These are phyloP conservation scores for Cadophora sp. DNA, from an alignment of 2,329 filamentous ascomycete genomes.

Conservation along the genomic window DNA sequence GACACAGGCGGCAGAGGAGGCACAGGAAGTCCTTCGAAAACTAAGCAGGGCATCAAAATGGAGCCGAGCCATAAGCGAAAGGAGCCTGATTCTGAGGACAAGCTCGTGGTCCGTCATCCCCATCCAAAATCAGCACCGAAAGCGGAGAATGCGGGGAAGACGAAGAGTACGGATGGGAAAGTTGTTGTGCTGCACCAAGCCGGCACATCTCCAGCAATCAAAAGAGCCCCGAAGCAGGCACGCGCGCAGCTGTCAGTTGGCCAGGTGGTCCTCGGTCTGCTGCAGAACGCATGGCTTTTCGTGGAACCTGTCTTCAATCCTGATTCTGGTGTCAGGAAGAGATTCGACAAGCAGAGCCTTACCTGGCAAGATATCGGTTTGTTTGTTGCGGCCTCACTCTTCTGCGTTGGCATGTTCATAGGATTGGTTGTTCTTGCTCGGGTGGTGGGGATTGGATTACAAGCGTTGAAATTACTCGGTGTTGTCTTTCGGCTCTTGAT, in stretches of 20 bases:
- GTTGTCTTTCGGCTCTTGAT: slow-evolving; percentile 21
- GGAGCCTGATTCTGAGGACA: slow-evolving; percentile 13
- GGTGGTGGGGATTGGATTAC: slow-evolving; percentile 23
- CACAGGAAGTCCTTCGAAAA: slow-evolving; percentile 33
- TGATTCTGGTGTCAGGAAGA: slow-evolving; percentile 29
- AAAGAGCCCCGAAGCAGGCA: slow-evolving; percentile 18
- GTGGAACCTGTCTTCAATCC: slow-evolving; percentile 50
- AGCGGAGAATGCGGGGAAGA: slow-evolving; percentile 22
- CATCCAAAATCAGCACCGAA: slow-evolving; percentile 17
- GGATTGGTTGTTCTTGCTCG: slow-evolving; percentile 24
- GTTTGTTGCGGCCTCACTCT: slow-evolving; percentile 41
- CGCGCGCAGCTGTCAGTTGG: slow-evolving; percentile 18
- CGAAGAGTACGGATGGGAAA: slow-evolving; percentile 13
- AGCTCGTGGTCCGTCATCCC: slow-evolving; percentile 24
- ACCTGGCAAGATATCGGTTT: slow-evolving; percentile 41
- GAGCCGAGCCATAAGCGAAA: slow-evolving; percentile 12
- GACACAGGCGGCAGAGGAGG: slow-evolving; percentile 24
- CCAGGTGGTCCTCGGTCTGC: slow-evolving; percentile 22
- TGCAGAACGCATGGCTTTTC: slow-evolving; percentile 41
- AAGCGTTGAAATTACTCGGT: slow-evolving; percentile 10
- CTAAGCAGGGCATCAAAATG: slow-evolving; percentile 8
- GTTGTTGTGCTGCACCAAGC: slow-evolving; percentile 8
- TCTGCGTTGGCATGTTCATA: slow-evolving; percentile 40
- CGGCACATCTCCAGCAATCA: slow-evolving; percentile 19
- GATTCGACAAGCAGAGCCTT: slow-evolving; percentile 36